phyloP scores from a whole-genome alignment of 73 alveolate genomes.

The Paramecium sexaurelia region DNA sequence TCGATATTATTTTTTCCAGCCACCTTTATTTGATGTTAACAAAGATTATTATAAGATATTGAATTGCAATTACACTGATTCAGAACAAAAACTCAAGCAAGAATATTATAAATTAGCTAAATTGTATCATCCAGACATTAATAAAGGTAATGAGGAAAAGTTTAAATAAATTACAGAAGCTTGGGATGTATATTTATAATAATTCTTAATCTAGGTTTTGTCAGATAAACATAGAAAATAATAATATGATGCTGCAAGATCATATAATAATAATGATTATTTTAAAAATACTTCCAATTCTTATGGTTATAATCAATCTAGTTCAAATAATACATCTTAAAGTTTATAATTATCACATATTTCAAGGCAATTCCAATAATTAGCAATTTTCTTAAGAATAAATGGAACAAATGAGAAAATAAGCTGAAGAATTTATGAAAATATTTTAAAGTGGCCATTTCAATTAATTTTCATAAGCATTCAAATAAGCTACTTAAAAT shows the following conservation, averaged over 20 bases:
- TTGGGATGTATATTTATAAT: constrained; percentile 42
- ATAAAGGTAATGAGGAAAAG: constrained; percentile 73
- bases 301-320: neutral
- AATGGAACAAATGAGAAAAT: constrained; percentile 18
- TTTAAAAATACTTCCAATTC: neutral
- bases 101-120: constrained; percentile 93
- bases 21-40: constrained; percentile 24
- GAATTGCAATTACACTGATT: constrained; percentile 78
- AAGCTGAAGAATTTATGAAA: constrained; percentile 15
- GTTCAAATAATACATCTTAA: neutral
- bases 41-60: constrained; percentile 73
- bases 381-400: neutral
- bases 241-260: constrained; percentile 22
- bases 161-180: constrained; percentile 81
- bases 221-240: constrained; percentile 2
- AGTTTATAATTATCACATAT: neutral
- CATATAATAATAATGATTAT: neutral
- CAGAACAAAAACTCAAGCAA: constrained; percentile 83
- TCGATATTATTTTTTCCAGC: neutral
- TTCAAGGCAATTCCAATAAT: neutral
- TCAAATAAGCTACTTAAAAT: neutral
- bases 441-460: neutral
- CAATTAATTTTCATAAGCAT: neutral
- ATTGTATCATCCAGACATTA: constrained; percentile 94
- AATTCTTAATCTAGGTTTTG: neutral